A percentile compares a stretch with the other conserved stretches of the same genome.
These are phyloP conservation scores for Borovskyia barvae DNA, from an alignment of 208 protist genomes.

Conservation along the genomic window DNA sequence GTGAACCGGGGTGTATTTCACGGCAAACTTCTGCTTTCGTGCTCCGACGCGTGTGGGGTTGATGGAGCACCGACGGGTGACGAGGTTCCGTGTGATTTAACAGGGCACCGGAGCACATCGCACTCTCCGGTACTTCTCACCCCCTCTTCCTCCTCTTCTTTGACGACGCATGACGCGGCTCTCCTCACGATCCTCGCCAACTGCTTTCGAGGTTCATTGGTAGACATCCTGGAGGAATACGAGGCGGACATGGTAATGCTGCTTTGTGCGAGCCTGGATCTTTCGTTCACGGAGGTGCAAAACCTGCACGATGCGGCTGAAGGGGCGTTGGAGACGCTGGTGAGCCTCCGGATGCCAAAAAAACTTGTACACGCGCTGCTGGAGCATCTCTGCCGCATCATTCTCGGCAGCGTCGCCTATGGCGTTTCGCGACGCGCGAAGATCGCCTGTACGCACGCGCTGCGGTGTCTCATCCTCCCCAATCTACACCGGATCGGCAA, in stretches of 20 bases:
- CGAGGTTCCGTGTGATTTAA: too few relatives aligned
- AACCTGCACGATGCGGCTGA: conserved; percentile 24
- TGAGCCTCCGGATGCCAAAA: conserved; percentile 36
- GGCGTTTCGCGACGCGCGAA: conserved; percentile 44
- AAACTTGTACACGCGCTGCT: conserved; percentile 40
- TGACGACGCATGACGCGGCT: conserved; percentile 8
- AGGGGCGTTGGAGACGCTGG: conserved; percentile 29
- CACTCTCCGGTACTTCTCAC: too few relatives aligned
- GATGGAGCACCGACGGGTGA: too few relatives aligned
- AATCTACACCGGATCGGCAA: conserved; percentile 84
- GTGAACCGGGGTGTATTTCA: conserved; percentile 13
- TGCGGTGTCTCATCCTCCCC: conserved; percentile 48
- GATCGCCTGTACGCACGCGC: conserved; percentile 31
- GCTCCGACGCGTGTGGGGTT: not conserved
- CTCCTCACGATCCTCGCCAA: conserved; percentile 15
- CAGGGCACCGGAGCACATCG: too few relatives aligned
- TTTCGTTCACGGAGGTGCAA: conserved; percentile 51
- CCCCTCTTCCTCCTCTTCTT: too few relatives aligned
- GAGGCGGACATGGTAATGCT: conserved; percentile 10
- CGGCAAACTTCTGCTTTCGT: conserved; percentile 5
- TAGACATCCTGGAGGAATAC: conserved; percentile 5
- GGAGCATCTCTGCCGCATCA: conserved; percentile 47
- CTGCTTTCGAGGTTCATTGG: not conserved
- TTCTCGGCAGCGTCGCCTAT: conserved; percentile 24
- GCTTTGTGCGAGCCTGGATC: conserved; percentile 42